These are phyloP conservation scores for Cladorrhinum sp. DNA, from an alignment of 2,329 filamentous ascomycete species.

Conservation along the genomic window DNA sequence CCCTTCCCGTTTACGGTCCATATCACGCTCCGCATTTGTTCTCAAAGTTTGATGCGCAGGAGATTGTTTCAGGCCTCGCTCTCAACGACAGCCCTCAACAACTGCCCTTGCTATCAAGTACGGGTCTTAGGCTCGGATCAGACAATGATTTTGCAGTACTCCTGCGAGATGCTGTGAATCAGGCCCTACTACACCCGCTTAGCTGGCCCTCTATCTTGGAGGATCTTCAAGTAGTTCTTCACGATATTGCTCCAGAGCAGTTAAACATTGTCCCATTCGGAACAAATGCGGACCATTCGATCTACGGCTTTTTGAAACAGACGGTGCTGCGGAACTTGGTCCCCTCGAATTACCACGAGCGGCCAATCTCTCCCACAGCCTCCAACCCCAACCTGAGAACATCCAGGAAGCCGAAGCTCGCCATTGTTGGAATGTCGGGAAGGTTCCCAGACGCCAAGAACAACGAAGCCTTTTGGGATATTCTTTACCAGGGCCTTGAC, in stretches of 20 bases:
- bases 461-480: slow-evolving; percentile 63
- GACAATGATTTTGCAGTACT: not conserved
- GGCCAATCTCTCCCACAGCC: not conserved
- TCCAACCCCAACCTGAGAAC: not conserved
- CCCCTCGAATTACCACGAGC: not conserved
- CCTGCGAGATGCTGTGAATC: not conserved
- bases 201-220: not conserved
- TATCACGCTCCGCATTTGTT: slow-evolving; percentile 6
- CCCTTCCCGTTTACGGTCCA: not conserved
- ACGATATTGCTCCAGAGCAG: not conserved
- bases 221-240: not conserved
- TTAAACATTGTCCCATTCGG: slow-evolving; percentile 22
- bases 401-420: slow-evolving; percentile 40
- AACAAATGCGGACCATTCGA: slow-evolving; percentile 11
- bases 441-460: slow-evolving; percentile 59
- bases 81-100: not conserved
- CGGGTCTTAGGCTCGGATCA: not conserved
- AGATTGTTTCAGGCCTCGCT: not conserved
- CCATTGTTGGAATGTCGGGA: slow-evolving; percentile 66
- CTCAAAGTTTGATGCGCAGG: not conserved
- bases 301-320: not conserved
- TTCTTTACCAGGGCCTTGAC: slow-evolving; percentile 64
- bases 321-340: not conserved
- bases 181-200: not conserved
- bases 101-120: not conserved